phyloP scores from a whole-genome alignment of 768 basidiomycete genomes.

The Rossbeevera mucosa region DNA sequence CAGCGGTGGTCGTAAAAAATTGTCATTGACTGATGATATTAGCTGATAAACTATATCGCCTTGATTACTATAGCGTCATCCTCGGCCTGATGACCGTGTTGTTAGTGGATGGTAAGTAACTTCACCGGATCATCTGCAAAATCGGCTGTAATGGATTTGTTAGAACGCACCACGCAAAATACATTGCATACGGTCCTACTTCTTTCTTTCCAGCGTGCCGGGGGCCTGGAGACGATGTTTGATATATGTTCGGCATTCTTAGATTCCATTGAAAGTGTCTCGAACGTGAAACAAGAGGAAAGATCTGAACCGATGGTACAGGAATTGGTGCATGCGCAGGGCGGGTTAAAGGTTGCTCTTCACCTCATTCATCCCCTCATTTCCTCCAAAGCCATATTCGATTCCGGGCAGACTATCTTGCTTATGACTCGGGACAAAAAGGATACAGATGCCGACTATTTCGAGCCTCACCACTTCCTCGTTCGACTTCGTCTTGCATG shows the following conservation, averaged over 20 bases:
- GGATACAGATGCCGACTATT: slow-evolving; percentile 72
- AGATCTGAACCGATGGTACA: slow-evolving; percentile 55
- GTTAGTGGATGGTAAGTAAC: slow-evolving; percentile 51
- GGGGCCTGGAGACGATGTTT: slow-evolving; percentile 68
- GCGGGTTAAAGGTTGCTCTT: slow-evolving; percentile 76
- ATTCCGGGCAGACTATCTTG: slow-evolving; percentile 77
- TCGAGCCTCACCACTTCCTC: slow-evolving; percentile 84
- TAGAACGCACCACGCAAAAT: slow-evolving; percentile 73
- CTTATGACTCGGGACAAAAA: slow-evolving; percentile 73
- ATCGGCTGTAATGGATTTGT: slow-evolving; percentile 1
- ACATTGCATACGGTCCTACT: slow-evolving; percentile 82
- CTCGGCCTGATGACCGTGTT: slow-evolving; percentile 48
- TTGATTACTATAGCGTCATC: slow-evolving; percentile 52
- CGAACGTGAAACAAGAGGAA: slow-evolving; percentile 47
- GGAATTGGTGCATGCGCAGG: slow-evolving; percentile 71
- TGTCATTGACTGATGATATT: slow-evolving; percentile 6
- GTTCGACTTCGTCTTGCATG: slow-evolving; percentile 70
- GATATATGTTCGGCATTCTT: slow-evolving; percentile 52
- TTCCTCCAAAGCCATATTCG: slow-evolving; percentile 75
- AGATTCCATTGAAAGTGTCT: slow-evolving; percentile 51
- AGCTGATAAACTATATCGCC: slow-evolving; percentile 41
- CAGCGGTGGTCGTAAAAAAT: slow-evolving; percentile 9
- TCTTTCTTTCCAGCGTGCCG: slow-evolving; percentile 62
- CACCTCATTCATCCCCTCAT: slow-evolving; percentile 73
- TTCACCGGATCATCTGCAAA: neutral